Evolutionary conservation across 805 yeast genomes (phyloP).

Genomic region (Teunomyces stri): DNA sequence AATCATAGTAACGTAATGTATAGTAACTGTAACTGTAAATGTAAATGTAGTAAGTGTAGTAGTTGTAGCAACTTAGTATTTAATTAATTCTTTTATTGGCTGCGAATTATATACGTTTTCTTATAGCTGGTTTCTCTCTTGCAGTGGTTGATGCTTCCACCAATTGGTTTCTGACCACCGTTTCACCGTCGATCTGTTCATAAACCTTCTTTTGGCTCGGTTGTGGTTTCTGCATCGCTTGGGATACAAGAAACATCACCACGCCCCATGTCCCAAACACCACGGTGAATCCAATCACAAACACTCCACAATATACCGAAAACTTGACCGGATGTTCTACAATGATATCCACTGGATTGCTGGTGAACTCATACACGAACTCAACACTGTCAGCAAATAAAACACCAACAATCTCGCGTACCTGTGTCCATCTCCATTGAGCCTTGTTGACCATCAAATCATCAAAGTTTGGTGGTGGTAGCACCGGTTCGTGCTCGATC

Average conservation of each 20-base stretch:
- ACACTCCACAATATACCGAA: conserved; percentile 43
- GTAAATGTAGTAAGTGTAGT: not conserved
- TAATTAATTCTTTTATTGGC: not conserved
- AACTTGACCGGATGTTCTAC: conserved; percentile 50
- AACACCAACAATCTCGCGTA: conserved; percentile 15
- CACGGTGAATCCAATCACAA: conserved; percentile 40
- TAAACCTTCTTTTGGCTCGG: no score
- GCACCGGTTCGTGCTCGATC: conserved; percentile 38
- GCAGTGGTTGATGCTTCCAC: no score
- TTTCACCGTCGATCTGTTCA: conserved; percentile 1
- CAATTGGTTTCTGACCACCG: not conserved
- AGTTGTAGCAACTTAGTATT: not conserved
- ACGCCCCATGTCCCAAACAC: conserved; percentile 44
- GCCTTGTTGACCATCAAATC: conserved; percentile 25
- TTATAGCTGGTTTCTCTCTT: no score
- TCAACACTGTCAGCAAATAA: conserved; percentile 24
- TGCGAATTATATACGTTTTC: no score
- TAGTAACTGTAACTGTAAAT: no score
- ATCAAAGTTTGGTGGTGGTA: conserved; percentile 44
- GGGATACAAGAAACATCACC: conserved; percentile 20
- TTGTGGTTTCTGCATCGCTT: not conserved
- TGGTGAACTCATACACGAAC: conserved; percentile 38
- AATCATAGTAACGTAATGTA: no score
- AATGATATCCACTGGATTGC: conserved; percentile 46
- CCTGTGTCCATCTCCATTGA: conserved; percentile 12